Evolutionary conservation across 495 filamentous ascomycete genomes (phyloP).

Genomic region (Filosporella fistucella): DNA sequence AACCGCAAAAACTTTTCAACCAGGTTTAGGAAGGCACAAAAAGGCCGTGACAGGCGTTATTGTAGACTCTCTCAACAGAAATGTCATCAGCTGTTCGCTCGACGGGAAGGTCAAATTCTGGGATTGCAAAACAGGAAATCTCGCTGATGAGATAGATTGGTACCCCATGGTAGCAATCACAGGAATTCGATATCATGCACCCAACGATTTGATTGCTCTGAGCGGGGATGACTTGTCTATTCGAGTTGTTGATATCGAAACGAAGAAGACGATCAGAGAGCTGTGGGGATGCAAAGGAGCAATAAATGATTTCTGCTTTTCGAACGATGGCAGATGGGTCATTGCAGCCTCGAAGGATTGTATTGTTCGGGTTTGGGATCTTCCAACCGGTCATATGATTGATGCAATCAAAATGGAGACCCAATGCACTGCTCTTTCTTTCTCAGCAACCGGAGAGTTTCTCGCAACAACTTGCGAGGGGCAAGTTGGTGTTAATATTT

Average conservation of each 20-base stretch:
- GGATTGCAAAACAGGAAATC: conserved; percentile 77
- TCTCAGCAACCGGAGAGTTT: conserved; percentile 87
- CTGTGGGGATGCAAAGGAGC: conserved; percentile 82
- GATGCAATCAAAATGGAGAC: conserved; percentile 75
- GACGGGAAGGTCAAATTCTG: conserved; percentile 99
- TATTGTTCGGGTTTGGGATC: conserved; percentile 84
- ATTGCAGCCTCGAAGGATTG: conserved; percentile 82
- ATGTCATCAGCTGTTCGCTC: conserved; percentile 75
- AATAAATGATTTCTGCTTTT: conserved; percentile 87
- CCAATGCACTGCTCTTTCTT: conserved; percentile 76
- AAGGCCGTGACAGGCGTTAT: conserved; percentile 79
- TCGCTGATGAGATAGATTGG: conserved; percentile 83
- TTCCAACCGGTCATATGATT: conserved; percentile 91
- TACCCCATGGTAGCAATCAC: conserved; percentile 70
- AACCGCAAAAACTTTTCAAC: conserved; percentile 30
- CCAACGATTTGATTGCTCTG: conserved; percentile 83
- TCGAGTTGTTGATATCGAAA: conserved; percentile 85
- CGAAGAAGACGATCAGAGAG: conserved; percentile 83
- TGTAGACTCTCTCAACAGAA: conserved; percentile 79
- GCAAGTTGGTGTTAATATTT: conserved; percentile 83
- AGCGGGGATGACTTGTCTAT: conserved; percentile 87
- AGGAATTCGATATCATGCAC: conserved; percentile 71
- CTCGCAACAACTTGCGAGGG: conserved; percentile 84
- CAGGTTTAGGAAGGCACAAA: conserved; percentile 62
- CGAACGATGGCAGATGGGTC: conserved; percentile 90